A percentile compares a stretch with the other conserved stretches of the same genome.
These are phyloP conservation scores for Thermochaetoides thermophila DNA, from an alignment of 495 filamentous ascomycete genomes.

Conservation along the genomic window DNA sequence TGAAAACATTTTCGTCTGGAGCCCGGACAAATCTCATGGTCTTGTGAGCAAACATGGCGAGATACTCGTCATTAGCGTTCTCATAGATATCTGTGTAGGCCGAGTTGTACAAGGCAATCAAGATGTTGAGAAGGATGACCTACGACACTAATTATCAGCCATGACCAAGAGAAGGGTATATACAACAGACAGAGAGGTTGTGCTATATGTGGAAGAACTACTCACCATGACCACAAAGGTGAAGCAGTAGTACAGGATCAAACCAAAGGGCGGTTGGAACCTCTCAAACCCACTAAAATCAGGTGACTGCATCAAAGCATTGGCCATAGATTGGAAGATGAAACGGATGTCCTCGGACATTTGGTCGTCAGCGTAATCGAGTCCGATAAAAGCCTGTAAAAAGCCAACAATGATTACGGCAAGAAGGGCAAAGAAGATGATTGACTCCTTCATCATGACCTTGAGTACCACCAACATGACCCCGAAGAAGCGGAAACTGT, in stretches of 20 bases:
- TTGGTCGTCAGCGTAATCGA: slow-evolving; percentile 68
- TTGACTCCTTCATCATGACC: slow-evolving; percentile 97
- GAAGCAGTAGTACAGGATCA: slow-evolving; percentile 88
- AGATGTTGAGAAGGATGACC: slow-evolving; percentile 72
- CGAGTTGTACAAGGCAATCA: slow-evolving; percentile 92
- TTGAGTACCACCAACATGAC: slow-evolving; percentile 94
- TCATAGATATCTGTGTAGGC: slow-evolving; percentile 93
- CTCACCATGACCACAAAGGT: slow-evolving; percentile 87
- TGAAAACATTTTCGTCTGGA: slow-evolving; percentile 95
- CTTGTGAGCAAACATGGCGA: slow-evolving; percentile 79
- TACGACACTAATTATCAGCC: background rate
- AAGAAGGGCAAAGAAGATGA: slow-evolving; percentile 96
- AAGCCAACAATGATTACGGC: slow-evolving; percentile 78
- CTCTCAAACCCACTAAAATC: slow-evolving; percentile 82
- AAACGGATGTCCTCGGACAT: slow-evolving; percentile 43
- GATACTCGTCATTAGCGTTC: slow-evolving; percentile 88
- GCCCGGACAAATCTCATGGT: slow-evolving; percentile 93
- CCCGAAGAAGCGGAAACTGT: slow-evolving; percentile 90
- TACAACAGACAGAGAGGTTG: background rate
- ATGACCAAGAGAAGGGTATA: too few species aligned
- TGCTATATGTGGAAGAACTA: slow-evolving; percentile 6
- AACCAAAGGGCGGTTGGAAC: slow-evolving; percentile 60
- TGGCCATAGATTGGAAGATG: slow-evolving; percentile 82
- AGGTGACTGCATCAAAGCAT: slow-evolving; percentile 75
- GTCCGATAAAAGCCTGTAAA: slow-evolving; percentile 85